Base-by-base conservation (phyloP, 768 basidiomycete genomes). In the Tephrocybe sp. region DNA sequence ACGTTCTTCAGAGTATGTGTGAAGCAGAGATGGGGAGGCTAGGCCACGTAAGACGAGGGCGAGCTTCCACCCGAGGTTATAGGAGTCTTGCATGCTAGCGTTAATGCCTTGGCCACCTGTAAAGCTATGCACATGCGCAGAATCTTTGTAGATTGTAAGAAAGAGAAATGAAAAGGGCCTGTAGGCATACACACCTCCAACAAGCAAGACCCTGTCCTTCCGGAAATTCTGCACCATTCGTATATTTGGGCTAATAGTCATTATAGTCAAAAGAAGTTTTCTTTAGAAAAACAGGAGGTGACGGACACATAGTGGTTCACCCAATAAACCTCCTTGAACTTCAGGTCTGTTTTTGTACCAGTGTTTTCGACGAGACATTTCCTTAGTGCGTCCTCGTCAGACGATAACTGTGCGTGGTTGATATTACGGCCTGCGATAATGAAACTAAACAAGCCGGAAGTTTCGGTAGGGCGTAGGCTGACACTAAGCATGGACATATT, bases 1-100 rank as follows among this genome's bases (percentile, higher is more conserved):
- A 13, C 78, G 74, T 53, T 79, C 78, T 12, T 62, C 40, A n/a
- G 59, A 63, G 47, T 78, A 79, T 0, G 72, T 65, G 24, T 69
- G 61, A 4, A 79, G 70, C 12, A 79, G 64, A 5, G 64, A 49
- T 0, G 44, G 52, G 4, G 67, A 58, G 2, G 76, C 64, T 24
- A 70, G 52, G 2, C 66, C 64, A 45, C 73, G 74, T 28, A 64
- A 46, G 8, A 74, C 75, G 3, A 75, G 63, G 2, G 75, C 63
- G 9, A 78, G 54, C 52, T 79, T 79, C 78, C 74, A 77, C 0
- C 60, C 66, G 1, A 78, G 57, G 53, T 78, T 78, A 55, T 66
- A 59, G 11, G 59, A 44, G 22, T 60, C 59, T 71, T 76, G 49
- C 42, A 41, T 26, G 37, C 57, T 57, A n/a, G 57, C 47, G 22